Conservation (phyloP, 352 stramenopile genomes). For the Phytopythium chamaehyphon region DNA sequence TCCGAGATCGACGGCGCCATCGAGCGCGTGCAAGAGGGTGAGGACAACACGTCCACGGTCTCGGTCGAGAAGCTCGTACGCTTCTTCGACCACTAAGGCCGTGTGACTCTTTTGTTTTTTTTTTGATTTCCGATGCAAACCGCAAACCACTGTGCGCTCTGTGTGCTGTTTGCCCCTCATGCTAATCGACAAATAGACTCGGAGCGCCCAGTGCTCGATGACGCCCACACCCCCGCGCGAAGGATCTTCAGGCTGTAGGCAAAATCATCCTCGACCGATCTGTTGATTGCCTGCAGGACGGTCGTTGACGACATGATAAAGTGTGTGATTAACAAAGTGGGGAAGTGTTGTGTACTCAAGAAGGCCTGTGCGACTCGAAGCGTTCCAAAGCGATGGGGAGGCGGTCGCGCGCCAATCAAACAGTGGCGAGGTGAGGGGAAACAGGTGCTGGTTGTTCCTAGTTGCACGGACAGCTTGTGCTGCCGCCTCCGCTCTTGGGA, state of each 20-base stretch:
- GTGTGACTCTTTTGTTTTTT: not conserved
- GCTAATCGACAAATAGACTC: too few relatives aligned
- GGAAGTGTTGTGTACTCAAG: slow-evolving; percentile 6
- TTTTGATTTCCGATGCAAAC: slow-evolving; percentile 1
- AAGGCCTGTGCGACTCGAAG: not conserved
- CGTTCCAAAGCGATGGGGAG: not conserved
- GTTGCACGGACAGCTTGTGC: slow-evolving; percentile 32
- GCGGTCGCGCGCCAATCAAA: not conserved
- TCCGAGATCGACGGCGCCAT: slow-evolving; percentile 62
- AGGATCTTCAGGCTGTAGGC: too few relatives aligned
- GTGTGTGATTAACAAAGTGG: not conserved
- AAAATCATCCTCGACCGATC: too few relatives aligned
- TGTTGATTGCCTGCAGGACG: too few relatives aligned
- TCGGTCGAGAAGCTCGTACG: slow-evolving; percentile 53
- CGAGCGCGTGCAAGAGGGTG: slow-evolving; percentile 36
- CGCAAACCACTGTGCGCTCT: not conserved
- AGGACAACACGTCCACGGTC: slow-evolving; percentile 27
- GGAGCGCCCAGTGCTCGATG: too few relatives aligned
- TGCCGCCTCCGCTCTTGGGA: slow-evolving; percentile 26
- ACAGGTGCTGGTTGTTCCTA: slow-evolving; percentile 10
- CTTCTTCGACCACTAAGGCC: slow-evolving; percentile 57
- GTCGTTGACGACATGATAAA: too few relatives aligned
- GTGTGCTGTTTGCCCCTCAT: slow-evolving; percentile 1
- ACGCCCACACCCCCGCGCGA: too few relatives aligned
- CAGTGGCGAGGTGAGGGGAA: not conserved